Evolutionary conservation across 2,329 filamentous ascomycete genomes (phyloP).

Genomic region (Alternaria brassicae): DNA sequence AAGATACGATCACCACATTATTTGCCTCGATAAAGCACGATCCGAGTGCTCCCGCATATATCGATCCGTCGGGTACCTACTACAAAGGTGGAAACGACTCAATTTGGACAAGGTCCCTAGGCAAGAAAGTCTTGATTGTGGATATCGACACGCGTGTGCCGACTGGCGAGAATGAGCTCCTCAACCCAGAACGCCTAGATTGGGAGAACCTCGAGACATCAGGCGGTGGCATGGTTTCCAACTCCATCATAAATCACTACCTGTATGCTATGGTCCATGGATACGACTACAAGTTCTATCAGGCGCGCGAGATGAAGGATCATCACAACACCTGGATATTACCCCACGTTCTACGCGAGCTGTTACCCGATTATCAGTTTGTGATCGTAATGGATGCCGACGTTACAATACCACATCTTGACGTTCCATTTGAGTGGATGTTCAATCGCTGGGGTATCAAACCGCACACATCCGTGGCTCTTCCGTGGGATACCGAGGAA

Average conservation of each 20-base stretch:
- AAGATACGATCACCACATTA: slow-evolving; percentile 23
- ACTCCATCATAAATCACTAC: slow-evolving; percentile 25
- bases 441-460: slow-evolving; percentile 57
- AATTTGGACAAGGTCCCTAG: slow-evolving; percentile 33
- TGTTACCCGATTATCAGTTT: slow-evolving; percentile 52
- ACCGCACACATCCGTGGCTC: slow-evolving; percentile 50
- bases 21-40: slow-evolving; percentile 27
- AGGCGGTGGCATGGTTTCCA: slow-evolving; percentile 37
- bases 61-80: slow-evolving; percentile 21
- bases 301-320: slow-evolving; percentile 45
- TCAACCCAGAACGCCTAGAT: slow-evolving; percentile 30
- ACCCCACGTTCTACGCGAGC: slow-evolving; percentile 50
- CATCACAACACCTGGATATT: slow-evolving; percentile 55
- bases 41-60: slow-evolving; percentile 14
- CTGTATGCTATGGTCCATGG: slow-evolving; percentile 52
- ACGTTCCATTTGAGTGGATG: slow-evolving; percentile 58
- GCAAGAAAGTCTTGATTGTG: slow-evolving; percentile 38
- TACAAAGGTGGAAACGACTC: slow-evolving; percentile 11
- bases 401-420: slow-evolving; percentile 51
- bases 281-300: slow-evolving; percentile 57
- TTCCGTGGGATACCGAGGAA: slow-evolving; percentile 48
- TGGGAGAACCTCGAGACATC: slow-evolving; percentile 29
- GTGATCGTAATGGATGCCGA: slow-evolving; percentile 58
- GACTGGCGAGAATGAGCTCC: slow-evolving; percentile 28
- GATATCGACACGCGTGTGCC: slow-evolving; percentile 42